Evolutionary conservation across 2,329 filamentous ascomycete species (phyloP).

Genomic region (Intubia oerlemansii): DNA sequence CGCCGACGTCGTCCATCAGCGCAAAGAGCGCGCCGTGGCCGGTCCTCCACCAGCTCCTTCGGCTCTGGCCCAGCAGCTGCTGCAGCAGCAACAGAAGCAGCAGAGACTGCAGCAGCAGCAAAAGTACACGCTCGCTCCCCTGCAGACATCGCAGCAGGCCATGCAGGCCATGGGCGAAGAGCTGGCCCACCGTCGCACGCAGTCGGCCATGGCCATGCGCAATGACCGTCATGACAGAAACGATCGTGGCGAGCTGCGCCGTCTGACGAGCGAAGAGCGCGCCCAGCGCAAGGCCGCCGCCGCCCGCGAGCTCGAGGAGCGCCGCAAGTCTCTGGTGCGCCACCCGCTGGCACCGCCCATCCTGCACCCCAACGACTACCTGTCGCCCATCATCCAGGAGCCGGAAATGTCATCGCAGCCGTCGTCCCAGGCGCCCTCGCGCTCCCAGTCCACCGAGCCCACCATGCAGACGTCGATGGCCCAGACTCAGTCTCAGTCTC

Average conservation of each 20-base stretch:
- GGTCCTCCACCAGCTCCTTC: constrained; percentile 11
- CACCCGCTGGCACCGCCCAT: constrained; percentile 64
- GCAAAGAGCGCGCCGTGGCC: constrained; percentile 12
- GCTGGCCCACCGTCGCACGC: constrained; percentile 15
- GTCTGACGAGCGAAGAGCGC: constrained; percentile 33
- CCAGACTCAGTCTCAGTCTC: not conserved
- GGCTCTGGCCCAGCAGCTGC: too few relatives aligned
- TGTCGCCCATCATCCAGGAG: too few relatives aligned
- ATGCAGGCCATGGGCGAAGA: too few relatives aligned
- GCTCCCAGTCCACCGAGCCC: not conserved
- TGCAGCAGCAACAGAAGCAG: too few relatives aligned
- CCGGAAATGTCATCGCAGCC: constrained; percentile 10
- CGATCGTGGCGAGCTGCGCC: constrained; percentile 28
- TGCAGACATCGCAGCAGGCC: constrained; percentile 1
- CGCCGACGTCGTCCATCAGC: not conserved
- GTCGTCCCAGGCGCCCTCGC: not conserved
- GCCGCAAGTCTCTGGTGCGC: constrained; percentile 63
- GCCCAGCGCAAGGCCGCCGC: constrained; percentile 51
- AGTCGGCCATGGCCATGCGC: constrained; percentile 16
- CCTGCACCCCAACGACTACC: constrained; percentile 46
- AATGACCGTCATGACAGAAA: too few relatives aligned
- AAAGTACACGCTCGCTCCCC: too few relatives aligned
- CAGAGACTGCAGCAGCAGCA: too few relatives aligned
- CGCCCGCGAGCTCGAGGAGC: constrained; percentile 71
- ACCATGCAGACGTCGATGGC: not conserved